A percentile compares a stretch with the other conserved stretches of the same genome.
Evolutionary conservation across 2,329 filamentous ascomycete species (phyloP).

Genomic region (Whalleya microplaca): DNA sequence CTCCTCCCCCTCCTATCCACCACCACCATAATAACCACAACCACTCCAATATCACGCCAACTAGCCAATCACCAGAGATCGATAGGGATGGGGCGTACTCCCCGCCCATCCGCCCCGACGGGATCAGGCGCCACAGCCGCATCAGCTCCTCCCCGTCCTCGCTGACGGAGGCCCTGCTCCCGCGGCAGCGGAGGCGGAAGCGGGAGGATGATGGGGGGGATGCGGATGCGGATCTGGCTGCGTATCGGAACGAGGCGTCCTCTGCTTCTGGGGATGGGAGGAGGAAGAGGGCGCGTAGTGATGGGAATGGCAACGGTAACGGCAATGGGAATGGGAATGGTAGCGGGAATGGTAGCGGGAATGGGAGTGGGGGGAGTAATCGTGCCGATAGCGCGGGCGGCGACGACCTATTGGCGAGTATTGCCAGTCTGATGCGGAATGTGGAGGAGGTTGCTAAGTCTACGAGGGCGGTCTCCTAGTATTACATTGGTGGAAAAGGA

Average conservation of each 20-base stretch:
- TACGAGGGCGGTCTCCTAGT: not conserved
- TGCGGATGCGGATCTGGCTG: constrained; percentile 26
- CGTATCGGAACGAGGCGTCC: constrained; percentile 27
- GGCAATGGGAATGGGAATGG: too few relatives aligned
- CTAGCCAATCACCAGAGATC: too few relatives aligned
- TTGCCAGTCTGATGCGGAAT: constrained; percentile 30
- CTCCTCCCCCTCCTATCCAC: constrained; percentile 25
- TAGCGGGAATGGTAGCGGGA: constrained; percentile 13
- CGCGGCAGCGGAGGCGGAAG: constrained; percentile 32
- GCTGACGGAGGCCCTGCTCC: too few relatives aligned
- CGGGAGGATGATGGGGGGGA: constrained; percentile 34
- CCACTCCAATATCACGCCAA: too few relatives aligned
- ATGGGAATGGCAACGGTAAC: constrained; percentile 16
- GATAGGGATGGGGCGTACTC: too few relatives aligned
- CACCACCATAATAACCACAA: too few relatives aligned
- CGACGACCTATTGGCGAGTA: constrained; percentile 32
- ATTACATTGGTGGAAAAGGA: not conserved
- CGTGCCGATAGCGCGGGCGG: constrained; percentile 21
- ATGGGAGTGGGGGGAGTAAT: too few relatives aligned
- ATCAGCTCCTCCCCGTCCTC: constrained; percentile 28
- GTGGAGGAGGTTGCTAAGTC: constrained; percentile 24
- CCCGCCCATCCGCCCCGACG: constrained; percentile 11
- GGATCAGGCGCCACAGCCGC: not conserved
- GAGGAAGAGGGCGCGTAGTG: constrained; percentile 33
- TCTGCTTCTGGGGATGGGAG: too few relatives aligned